Conservation (phyloP, 805 yeast species). For the Candida odintsovae region DNA sequence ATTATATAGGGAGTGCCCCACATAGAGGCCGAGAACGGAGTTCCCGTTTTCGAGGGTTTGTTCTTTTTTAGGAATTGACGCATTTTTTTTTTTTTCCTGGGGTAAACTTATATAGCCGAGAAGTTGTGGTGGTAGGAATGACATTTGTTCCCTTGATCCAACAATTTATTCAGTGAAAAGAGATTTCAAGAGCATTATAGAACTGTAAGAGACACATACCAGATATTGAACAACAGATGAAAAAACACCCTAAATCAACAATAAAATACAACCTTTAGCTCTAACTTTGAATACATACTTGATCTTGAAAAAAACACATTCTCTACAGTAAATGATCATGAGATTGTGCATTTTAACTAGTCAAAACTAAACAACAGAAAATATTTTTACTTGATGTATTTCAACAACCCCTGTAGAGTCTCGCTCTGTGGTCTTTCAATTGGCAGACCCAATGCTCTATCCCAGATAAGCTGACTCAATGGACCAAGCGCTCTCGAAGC, state of each 20-base stretch:
- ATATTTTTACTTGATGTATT: background rate
- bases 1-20: background rate
- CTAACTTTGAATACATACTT: no score
- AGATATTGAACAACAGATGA: no score
- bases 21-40: background rate
- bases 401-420: slow-evolving; percentile 12
- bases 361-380: no score
- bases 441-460: slow-evolving; percentile 70
- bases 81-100: background rate
- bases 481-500: slow-evolving; percentile 80
- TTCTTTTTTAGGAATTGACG: background rate
- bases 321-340: no score
- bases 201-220: no score
- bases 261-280: no score
- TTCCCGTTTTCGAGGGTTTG: background rate
- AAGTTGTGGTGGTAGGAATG: background rate
- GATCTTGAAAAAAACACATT: no score
- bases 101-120: background rate
- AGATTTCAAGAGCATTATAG: no score
- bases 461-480: slow-evolving; percentile 73
- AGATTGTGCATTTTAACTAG: no score
- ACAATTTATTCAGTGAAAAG: no score
- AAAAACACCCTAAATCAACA: no score
- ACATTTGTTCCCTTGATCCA: background rate
- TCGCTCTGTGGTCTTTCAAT: slow-evolving; percentile 65